Conservation (phyloP, 306 rosid species). For the Amphicarpaea edgeworthii region DNA sequence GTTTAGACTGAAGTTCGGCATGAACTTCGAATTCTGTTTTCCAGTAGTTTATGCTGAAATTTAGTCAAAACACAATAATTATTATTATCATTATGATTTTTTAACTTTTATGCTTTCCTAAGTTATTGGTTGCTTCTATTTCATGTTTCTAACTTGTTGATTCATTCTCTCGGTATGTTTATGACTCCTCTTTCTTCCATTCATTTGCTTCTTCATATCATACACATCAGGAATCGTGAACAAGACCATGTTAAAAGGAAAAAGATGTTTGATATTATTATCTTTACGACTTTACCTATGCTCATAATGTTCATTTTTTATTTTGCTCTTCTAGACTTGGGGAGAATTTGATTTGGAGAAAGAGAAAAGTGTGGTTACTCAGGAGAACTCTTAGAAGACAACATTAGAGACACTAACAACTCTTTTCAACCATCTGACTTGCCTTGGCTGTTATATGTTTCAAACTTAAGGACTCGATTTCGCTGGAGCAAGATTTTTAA, state of each 20-base stretch:
- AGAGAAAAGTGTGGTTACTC: slow-evolving; percentile 53
- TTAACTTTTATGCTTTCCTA: neutral
- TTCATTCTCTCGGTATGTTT: neutral
- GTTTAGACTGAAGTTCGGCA: too few relatives aligned
- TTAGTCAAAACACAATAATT: neutral
- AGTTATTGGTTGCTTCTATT: neutral
- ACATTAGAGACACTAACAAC: slow-evolving; percentile 33
- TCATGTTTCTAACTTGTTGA: neutral
- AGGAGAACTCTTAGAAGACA: slow-evolving; percentile 62
- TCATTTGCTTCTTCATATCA: neutral
- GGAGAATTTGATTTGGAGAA: slow-evolving; percentile 50
- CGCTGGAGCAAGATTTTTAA: slow-evolving; percentile 63
- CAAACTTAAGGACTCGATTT: slow-evolving; percentile 23
- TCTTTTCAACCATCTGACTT: slow-evolving; percentile 11
- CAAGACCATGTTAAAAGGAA: too few relatives aligned
- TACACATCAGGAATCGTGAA: too few relatives aligned
- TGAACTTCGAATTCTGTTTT: neutral
- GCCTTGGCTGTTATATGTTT: slow-evolving; percentile 34
- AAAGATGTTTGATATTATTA: too few relatives aligned
- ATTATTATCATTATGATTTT: neutral
- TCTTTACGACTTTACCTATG: too few relatives aligned
- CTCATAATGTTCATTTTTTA: slow-evolving; percentile 1
- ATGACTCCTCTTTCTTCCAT: neutral
- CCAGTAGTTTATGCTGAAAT: neutral
- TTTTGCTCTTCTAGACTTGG: slow-evolving; percentile 50